These are phyloP conservation scores for Rhododendron mucronatum DNA, from an alignment of 148 eudicot species.

Conservation along the genomic window DNA sequence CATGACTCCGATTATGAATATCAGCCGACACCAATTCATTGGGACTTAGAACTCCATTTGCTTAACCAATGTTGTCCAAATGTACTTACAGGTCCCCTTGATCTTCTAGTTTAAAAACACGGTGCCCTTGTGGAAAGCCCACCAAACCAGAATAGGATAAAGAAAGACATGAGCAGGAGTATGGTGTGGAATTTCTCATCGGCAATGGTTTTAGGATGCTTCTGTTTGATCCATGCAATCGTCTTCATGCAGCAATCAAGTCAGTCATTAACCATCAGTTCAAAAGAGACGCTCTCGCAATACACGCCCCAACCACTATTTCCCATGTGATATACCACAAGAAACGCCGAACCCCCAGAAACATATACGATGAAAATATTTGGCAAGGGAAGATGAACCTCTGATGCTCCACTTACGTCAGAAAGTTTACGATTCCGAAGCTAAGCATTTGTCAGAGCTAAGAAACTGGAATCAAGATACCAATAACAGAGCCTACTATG, in stretches of 20 bases:
- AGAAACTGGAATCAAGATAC: constrained; percentile 1
- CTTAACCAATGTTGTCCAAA: not conserved
- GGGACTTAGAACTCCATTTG: not conserved
- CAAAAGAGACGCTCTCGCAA: not conserved
- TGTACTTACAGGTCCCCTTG: not conserved
- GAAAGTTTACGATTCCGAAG: not conserved
- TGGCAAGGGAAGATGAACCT: not conserved
- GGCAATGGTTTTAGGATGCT: not conserved
- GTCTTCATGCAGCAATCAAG: not conserved
- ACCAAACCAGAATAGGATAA: not conserved
- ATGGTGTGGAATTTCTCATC: not conserved
- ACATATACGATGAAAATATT: not conserved
- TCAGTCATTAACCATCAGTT: not conserved
- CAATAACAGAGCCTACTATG: too few species aligned
- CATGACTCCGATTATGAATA: not conserved
- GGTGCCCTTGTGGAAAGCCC: not conserved
- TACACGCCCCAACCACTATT: not conserved
- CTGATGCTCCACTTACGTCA: not conserved
- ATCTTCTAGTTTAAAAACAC: not conserved
- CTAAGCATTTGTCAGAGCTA: not conserved
- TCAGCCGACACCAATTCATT: not conserved
- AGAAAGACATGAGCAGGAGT: not conserved
- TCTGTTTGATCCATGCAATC: not conserved
- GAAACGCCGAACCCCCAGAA: constrained; percentile 5
- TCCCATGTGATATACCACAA: not conserved